Percentiles rank a stretch among this genome's conserved stretches.
These are phyloP conservation scores for Ophiocordyceps camponoti-floridani DNA, from an alignment of 2,329 filamentous ascomycete species.

Conservation along the genomic window DNA sequence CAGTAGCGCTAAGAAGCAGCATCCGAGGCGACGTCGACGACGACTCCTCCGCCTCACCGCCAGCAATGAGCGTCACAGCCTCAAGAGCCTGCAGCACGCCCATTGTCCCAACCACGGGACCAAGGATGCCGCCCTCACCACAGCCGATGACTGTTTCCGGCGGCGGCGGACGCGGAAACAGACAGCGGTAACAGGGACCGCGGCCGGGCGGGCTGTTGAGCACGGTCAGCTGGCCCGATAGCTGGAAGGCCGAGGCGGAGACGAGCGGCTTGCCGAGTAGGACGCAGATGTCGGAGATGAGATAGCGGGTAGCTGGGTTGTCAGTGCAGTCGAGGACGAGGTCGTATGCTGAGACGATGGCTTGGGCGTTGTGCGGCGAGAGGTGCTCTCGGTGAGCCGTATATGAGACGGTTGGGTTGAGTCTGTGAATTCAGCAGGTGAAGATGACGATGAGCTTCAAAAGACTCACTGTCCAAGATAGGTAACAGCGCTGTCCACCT, in stretches of 20 bases:
- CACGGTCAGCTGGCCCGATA: slow-evolving; percentile 77
- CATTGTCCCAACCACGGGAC: slow-evolving; percentile 85
- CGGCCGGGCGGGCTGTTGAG: slow-evolving; percentile 63
- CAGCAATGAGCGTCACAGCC: slow-evolving; percentile 63
- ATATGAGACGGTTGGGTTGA: slow-evolving; percentile 58
- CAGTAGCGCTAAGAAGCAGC: slow-evolving; percentile 29
- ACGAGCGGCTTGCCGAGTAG: slow-evolving; percentile 63
- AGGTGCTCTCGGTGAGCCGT: slow-evolving; percentile 45
- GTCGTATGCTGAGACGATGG: slow-evolving; percentile 55
- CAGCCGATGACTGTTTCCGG: slow-evolving; percentile 69
- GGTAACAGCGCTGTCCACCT: slow-evolving; percentile 59
- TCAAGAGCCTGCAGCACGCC: slow-evolving; percentile 83
- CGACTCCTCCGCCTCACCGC: not conserved
- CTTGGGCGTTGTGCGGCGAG: slow-evolving; percentile 46
- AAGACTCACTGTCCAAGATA: slow-evolving; percentile 34
- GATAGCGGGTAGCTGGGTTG: slow-evolving; percentile 76
- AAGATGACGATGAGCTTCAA: not conserved
- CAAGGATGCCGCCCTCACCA: slow-evolving; percentile 82
- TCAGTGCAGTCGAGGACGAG: slow-evolving; percentile 90
- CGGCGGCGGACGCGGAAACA: slow-evolving; percentile 78
- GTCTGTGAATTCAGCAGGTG: slow-evolving; percentile 19
- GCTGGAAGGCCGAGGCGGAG: slow-evolving; percentile 75
- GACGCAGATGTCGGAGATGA: slow-evolving; percentile 81
- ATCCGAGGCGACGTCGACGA: slow-evolving; percentile 13
- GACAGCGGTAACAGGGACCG: slow-evolving; percentile 83